Conservation (phyloP, 2,329 filamentous ascomycete genomes). For the Colletotrichum viniferum region DNA sequence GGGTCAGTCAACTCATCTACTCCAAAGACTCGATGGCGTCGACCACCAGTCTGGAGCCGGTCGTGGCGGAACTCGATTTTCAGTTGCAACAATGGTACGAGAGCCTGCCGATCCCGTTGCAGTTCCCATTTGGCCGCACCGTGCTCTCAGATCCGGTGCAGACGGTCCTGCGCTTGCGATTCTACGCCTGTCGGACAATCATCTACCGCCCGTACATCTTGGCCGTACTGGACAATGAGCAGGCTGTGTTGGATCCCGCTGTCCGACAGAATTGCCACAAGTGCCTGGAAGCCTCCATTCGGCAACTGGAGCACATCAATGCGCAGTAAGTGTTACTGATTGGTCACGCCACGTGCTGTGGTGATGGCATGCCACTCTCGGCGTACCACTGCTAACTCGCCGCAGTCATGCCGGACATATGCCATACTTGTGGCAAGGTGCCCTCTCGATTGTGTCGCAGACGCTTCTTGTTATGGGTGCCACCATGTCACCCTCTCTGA, state of each 20-base stretch:
- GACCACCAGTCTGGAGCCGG: conserved; percentile 74
- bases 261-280: conserved; percentile 82
- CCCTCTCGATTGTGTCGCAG: conserved; percentile 82
- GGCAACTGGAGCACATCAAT: conserved; percentile 78
- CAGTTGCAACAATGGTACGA: conserved; percentile 88
- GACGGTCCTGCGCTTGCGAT: conserved; percentile 78
- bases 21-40: conserved; percentile 74
- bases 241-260: conserved; percentile 70
- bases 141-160: conserved; percentile 76
- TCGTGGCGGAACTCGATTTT: conserved; percentile 81
- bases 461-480: conserved; percentile 84
- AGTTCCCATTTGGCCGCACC: conserved; percentile 75
- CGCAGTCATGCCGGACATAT: conserved; percentile 78
- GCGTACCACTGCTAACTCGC: conserved; percentile 30
- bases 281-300: conserved; percentile 79
- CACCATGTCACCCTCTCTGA: conserved; percentile 77
- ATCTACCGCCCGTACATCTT: conserved; percentile 86
- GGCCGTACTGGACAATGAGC: conserved; percentile 79
- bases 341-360: conserved; percentile 16
- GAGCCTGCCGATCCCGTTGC: conserved; percentile 73
- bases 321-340: conserved; percentile 65
- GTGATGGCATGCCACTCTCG: background rate
- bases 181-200: conserved; percentile 85
- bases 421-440: conserved; percentile 86
- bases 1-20: conserved; percentile 81